Percentiles rank a stretch among this genome's conserved stretches.
Evolutionary conservation across 2,329 filamentous ascomycete genomes (phyloP).

Genomic region (Plenodomus biglobosus): DNA sequence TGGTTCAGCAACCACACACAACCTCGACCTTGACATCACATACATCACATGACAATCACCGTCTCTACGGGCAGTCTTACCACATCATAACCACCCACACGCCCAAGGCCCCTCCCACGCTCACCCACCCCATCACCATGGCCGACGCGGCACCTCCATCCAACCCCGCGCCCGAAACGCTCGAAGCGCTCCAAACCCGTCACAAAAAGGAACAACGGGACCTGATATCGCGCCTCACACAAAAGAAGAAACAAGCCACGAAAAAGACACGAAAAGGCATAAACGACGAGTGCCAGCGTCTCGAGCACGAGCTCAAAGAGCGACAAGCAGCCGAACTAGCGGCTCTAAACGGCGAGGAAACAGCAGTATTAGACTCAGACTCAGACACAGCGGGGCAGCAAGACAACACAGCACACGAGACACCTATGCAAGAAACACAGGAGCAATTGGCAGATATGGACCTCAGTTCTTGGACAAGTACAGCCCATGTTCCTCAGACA

Average conservation of each 20-base stretch:
- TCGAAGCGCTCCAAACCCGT: constrained; percentile 75
- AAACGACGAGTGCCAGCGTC: constrained; percentile 63
- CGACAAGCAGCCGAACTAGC: constrained; percentile 56
- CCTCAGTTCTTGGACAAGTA: too few relatives aligned
- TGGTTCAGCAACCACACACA: too few relatives aligned
- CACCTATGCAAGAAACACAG: constrained; percentile 15
- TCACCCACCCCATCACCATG: constrained; percentile 2
- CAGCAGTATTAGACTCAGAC: too few relatives aligned
- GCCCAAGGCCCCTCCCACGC: background rate
- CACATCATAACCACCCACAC: background rate
- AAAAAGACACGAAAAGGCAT: constrained; percentile 69
- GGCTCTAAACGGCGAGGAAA: constrained; percentile 37
- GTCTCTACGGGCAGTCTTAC: too few relatives aligned
- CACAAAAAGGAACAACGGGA: constrained; percentile 90
- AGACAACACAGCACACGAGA: constrained; percentile 5
- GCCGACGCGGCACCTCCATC: constrained; percentile 4
- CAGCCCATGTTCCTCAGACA: background rate
- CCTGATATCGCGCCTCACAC: constrained; percentile 79
- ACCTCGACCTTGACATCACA: too few relatives aligned
- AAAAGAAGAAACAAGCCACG: constrained; percentile 94
- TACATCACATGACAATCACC: too few relatives aligned
- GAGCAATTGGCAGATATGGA: constrained; percentile 12
- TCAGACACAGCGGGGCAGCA: constrained; percentile 10
- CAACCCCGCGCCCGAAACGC: constrained; percentile 31
- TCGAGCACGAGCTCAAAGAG: constrained; percentile 59